Evolutionary conservation across 1,284 basidiomycete genomes (phyloP).

Genomic region (Malassezia equina): DNA sequence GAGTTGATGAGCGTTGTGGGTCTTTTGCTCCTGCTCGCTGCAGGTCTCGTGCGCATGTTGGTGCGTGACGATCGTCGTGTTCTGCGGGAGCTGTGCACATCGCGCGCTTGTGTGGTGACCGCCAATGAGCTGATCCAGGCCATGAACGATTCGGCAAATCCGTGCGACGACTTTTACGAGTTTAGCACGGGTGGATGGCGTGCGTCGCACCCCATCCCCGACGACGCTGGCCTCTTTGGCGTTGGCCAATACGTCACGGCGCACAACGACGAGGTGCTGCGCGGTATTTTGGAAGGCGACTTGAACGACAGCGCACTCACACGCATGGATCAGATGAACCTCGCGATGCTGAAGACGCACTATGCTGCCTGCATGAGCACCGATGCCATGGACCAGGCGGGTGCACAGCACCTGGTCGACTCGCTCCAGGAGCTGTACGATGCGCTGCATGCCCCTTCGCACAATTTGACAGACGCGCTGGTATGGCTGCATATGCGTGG

Average conservation of each 20-base stretch:
- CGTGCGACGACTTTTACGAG: constrained; percentile 89
- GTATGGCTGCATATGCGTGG: constrained; percentile 67
- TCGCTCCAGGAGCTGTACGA: constrained; percentile 49
- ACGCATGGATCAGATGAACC: constrained; percentile 57
- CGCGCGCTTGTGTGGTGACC: constrained; percentile 69
- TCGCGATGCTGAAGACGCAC: constrained; percentile 67
- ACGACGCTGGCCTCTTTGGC: constrained; percentile 53
- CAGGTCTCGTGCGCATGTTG: background rate
- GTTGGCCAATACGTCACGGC: constrained; percentile 23
- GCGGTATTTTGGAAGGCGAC: constrained; percentile 47
- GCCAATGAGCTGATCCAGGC: constrained; percentile 71
- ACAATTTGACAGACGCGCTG: constrained; percentile 63
- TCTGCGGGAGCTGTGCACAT: constrained; percentile 56
- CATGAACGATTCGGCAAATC: constrained; percentile 72
- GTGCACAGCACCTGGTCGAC: constrained; percentile 50
- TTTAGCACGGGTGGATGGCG: constrained; percentile 55
- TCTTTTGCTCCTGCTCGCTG: background rate
- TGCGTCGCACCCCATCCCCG: constrained; percentile 31
- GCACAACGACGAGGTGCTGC: constrained; percentile 44
- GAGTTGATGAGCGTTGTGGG: background rate
- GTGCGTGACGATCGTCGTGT: constrained; percentile 2
- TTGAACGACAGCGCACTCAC: constrained; percentile 14
- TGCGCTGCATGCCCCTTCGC: constrained; percentile 17
- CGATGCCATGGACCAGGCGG: constrained; percentile 50
- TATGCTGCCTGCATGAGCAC: constrained; percentile 78